phyloP scores from a whole-genome alignment of 306 rosid genomes.

The Glycine tomentella region DNA sequence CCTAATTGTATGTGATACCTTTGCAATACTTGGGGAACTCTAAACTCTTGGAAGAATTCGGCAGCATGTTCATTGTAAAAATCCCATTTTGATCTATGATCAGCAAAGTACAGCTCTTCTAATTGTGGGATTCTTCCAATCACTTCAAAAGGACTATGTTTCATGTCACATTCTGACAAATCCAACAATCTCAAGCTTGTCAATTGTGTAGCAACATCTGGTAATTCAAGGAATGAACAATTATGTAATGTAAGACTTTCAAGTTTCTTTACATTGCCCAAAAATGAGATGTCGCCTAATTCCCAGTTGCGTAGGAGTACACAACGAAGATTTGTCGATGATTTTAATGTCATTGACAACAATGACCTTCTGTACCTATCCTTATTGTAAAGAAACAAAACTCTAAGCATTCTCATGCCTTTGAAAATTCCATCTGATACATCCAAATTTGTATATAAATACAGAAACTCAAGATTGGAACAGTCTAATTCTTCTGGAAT shows the following conservation, averaged over 20 bases:
- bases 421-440: not conserved
- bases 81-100: not conserved
- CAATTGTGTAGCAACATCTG: not conserved
- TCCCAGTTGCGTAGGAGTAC: not conserved
- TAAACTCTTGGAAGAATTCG: not conserved
- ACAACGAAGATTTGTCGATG: not conserved
- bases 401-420: constrained; percentile 35
- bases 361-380: not conserved
- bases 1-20: constrained; percentile 16
- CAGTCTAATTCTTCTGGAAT: not conserved
- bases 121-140: not conserved
- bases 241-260: not conserved
- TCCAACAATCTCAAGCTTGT: constrained; percentile 32
- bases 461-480: constrained; percentile 11
- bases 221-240: constrained; percentile 37
- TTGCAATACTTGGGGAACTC: not conserved
- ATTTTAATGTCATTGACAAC: not conserved
- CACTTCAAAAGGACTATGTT: constrained; percentile 3
- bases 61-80: not conserved
- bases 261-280: not conserved
- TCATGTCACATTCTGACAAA: not conserved
- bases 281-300: constrained; percentile 10
- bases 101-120: constrained; percentile 38
- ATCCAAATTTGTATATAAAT: not conserved
- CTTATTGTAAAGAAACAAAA: not conserved